phyloP scores from a whole-genome alignment of 352 stramenopile species.

The Phytophthora uliginosa region DNA sequence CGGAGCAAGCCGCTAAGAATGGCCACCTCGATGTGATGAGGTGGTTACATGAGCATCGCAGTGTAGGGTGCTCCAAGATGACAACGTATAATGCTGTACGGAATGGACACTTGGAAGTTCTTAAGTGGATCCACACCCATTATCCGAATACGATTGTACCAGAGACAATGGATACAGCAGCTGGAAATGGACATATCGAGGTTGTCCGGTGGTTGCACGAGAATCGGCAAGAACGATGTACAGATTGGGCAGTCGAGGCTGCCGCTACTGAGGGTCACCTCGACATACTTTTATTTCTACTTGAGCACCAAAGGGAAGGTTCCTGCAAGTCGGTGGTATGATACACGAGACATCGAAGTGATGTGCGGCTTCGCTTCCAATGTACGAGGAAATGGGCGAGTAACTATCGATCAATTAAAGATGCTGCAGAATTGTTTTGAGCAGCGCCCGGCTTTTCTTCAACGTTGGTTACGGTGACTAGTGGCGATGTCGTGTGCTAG shows the following conservation, averaged over 20 bases:
- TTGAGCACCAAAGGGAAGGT: no score
- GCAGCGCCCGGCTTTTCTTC: neutral
- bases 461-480: no score
- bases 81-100: neutral
- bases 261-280: neutral
- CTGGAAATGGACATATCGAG: neutral
- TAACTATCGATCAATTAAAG: no score
- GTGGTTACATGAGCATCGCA: conserved; percentile 3
- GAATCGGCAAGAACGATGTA: neutral
- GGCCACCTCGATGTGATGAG: neutral
- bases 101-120: neutral
- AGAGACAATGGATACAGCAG: neutral
- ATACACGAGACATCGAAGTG: no score
- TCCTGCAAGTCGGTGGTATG: no score
- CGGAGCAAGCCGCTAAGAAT: neutral
- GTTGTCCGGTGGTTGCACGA: neutral
- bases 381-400: no score
- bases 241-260: neutral
- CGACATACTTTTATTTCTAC: neutral
- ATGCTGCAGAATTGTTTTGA: neutral
- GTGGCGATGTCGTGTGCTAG: no score
- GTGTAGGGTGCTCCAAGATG: neutral
- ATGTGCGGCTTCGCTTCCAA: no score
- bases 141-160: neutral
- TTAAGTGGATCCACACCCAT: neutral